Evolutionary conservation across 2,329 filamentous ascomycete species (phyloP).

Genomic region (Botrytis hyacinthi): DNA sequence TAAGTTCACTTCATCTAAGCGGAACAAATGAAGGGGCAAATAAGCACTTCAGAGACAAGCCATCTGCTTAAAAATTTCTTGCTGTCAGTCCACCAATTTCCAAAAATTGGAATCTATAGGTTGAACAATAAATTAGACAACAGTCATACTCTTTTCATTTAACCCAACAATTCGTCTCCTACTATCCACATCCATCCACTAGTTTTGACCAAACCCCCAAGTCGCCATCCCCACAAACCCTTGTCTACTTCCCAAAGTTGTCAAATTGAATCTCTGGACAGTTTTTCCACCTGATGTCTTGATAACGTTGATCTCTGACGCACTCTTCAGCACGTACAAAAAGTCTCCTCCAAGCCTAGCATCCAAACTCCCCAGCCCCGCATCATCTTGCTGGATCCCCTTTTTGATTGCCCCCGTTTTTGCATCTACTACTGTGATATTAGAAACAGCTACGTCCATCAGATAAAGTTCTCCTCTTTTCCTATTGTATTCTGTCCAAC

Average conservation of each 20-base stretch:
- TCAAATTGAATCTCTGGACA: conserved; percentile 26
- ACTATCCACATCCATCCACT: background rate
- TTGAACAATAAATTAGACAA: no score
- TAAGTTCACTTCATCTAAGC: background rate
- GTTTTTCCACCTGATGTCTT: conserved; percentile 3
- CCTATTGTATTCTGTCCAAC: conserved; percentile 25
- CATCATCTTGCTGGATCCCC: background rate
- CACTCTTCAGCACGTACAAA: conserved; percentile 24
- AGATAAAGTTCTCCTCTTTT: conserved; percentile 22
- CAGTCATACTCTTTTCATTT: background rate
- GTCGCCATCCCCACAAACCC: conserved; percentile 27
- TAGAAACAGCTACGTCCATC: conserved; percentile 20
- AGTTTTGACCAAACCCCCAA: conserved; percentile 10
- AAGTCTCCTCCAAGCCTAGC: conserved; percentile 20
- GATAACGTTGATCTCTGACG: conserved; percentile 17
- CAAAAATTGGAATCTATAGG: background rate
- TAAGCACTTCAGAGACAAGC: background rate
- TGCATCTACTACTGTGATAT: conserved; percentile 25
- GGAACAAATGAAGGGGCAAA: background rate
- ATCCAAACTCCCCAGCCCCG: conserved; percentile 22
- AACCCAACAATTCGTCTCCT: background rate
- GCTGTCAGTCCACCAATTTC: background rate
- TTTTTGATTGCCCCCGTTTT: conserved; percentile 20
- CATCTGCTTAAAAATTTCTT: background rate
- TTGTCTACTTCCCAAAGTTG: conserved; percentile 22